Percentiles rank a stretch among this genome's conserved stretches.
These are phyloP conservation scores for Myriosclerotinia curreyana DNA, from an alignment of 2,329 filamentous ascomycete genomes.

Conservation along the genomic window DNA sequence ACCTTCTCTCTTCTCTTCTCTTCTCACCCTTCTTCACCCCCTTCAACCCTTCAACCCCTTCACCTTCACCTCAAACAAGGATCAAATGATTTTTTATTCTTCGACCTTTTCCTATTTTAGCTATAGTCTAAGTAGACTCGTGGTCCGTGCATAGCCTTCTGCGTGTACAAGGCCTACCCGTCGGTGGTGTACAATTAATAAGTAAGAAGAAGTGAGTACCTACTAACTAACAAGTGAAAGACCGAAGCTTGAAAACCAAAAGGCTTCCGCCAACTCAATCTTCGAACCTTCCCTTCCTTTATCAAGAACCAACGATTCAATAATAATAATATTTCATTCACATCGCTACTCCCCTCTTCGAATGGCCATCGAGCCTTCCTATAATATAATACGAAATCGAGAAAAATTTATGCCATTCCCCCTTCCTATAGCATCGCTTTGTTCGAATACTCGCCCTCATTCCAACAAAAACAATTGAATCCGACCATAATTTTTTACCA, in stretches of 20 bases:
- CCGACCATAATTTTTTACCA: conserved; percentile 25
- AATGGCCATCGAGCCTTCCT: conserved; percentile 25
- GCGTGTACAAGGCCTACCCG: conserved; percentile 17
- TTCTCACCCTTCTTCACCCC: background rate
- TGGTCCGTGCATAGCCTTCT: conserved; percentile 7
- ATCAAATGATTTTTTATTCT: background rate
- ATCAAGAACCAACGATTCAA: conserved; percentile 19
- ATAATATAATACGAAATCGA: conserved; percentile 15
- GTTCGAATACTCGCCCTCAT: conserved; percentile 32
- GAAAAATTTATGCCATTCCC: conserved; percentile 10
- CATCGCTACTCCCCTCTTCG: conserved; percentile 18
- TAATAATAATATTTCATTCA: too few relatives aligned
- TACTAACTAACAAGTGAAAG: conserved; percentile 20
- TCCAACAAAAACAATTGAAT: conserved; percentile 32
- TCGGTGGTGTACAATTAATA: conserved; percentile 18
- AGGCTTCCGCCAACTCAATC: conserved; percentile 19
- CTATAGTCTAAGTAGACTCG: background rate
- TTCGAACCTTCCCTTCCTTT: conserved; percentile 1
- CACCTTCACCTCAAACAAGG: background rate
- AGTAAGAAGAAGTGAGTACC: background rate
- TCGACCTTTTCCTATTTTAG: conserved; percentile 6
- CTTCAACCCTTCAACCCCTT: background rate
- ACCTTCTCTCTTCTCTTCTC: background rate
- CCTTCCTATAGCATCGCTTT: conserved; percentile 26
- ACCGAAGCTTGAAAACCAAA: conserved; percentile 20